Evolutionary conservation across 352 stramenopile genomes (phyloP), one percentile per base, ranked within the genome.

Genomic region (Globisporangium emineosum): DNA sequence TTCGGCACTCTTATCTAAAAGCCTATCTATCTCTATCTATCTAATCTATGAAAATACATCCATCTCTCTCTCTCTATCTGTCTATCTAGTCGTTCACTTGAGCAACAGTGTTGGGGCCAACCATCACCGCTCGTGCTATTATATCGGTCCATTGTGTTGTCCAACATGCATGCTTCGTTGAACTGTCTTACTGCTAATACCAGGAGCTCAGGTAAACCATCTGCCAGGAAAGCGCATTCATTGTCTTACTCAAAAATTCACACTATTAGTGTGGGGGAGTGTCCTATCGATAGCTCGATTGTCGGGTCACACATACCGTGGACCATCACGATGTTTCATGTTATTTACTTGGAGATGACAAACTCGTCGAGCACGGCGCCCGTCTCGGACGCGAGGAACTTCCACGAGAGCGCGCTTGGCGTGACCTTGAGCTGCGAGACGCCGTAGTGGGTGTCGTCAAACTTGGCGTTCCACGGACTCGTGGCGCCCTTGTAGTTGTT

Each of bases 381-480:
- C 0, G 43, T 50, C 43, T 50, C 43, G 43, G 43, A 50, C 19
- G 43, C 43, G 43, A 50, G 19, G 43, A 50, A 50, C 43, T 50
- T 50, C 43, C 43, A 50, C 7, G 43, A 50, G 19, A 50, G 43
- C 19, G 43, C 8, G 7, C 19, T 25, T 19, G 43, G 19, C 19
- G 43, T 50, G 43, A 66, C 77, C 19, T 69, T 62, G 12, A 86
- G 57, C 30, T 60, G 77, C 17, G 70, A 81, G 53, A 82, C 77
- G 5, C 79, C 82, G 37, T 71, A 88, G 59, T 50, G 25, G 10
- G 6, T 50, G 19, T 88, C 47, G 30, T 69, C 56, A 57, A 88
- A 88, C 21, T 83, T 69, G 2, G 64, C 78, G 53, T 87, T 91
- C 79, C 79, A 89, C 10, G 68, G 43, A 15, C 43, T 50, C 43